Evolutionary conservation across 345 rosid species (phyloP).

Genomic region (Noccaea bulbosa): DNA sequence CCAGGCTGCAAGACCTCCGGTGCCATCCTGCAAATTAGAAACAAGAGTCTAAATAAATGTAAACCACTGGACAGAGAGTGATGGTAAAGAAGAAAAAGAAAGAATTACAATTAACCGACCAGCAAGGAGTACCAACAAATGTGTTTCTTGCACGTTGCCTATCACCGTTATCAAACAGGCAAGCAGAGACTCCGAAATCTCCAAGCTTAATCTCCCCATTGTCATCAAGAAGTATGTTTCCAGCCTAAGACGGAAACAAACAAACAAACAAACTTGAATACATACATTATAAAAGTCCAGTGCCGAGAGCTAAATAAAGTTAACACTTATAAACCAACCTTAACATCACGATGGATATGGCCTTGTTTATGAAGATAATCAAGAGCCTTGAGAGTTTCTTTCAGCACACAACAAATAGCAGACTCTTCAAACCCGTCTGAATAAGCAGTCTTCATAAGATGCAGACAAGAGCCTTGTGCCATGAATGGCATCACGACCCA

Average conservation of each 20-base stretch:
- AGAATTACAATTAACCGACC: constrained; percentile 52
- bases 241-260: constrained; percentile 53
- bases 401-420: constrained; percentile 83
- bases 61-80: constrained; percentile 3
- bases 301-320: constrained; percentile 16
- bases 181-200: constrained; percentile 98
- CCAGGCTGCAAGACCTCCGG: constrained; percentile 99
- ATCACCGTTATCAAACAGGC: constrained; percentile 97
- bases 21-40: constrained; percentile 82
- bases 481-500: constrained; percentile 99
- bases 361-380: constrained; percentile 97
- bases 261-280: constrained; percentile 15
- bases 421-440: constrained; percentile 93
- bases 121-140: constrained; percentile 99
- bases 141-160: constrained; percentile 96
- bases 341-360: constrained; percentile 97
- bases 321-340: constrained; percentile 54
- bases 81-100: constrained; percentile 11
- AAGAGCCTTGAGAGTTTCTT: constrained; percentile 97
- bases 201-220: constrained; percentile 91
- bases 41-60: constrained; percentile 19
- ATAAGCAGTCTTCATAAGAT: constrained; percentile 93
- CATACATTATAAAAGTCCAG: not conserved
- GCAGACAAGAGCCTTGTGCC: constrained; percentile 98
- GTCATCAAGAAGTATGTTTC: constrained; percentile 86